Evolutionary conservation across 495 filamentous ascomycete species (phyloP).

Genomic region (Neurospora africana): DNA sequence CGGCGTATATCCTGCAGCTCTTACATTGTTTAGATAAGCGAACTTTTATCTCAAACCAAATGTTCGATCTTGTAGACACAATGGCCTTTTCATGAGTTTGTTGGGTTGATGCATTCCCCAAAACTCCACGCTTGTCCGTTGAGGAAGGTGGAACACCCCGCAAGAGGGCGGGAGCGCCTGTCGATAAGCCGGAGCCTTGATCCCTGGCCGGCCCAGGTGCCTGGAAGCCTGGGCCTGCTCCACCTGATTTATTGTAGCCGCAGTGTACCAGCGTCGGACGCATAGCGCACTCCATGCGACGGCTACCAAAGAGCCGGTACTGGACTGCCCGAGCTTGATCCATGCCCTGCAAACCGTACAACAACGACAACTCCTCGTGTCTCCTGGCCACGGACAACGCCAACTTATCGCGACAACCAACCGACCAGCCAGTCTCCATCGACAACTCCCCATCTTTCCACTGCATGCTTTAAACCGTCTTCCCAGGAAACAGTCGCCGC

Average conservation of each 20-base stretch:
- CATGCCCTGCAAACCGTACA: not conserved
- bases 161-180: not conserved
- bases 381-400: not conserved
- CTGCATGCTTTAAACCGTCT: not conserved
- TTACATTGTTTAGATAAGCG: not conserved
- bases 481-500: conserved; percentile 8
- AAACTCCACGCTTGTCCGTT: not conserved
- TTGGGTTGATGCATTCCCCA: not conserved
- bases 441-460: not conserved
- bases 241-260: not conserved
- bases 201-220: not conserved
- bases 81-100: not conserved
- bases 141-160: not conserved
- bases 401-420: not conserved
- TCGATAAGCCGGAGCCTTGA: not conserved
- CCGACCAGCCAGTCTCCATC: not conserved
- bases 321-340: not conserved
- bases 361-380: not conserved
- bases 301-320: not conserved
- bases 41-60: not conserved
- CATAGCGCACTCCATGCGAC: not conserved
- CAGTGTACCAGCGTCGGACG: not conserved
- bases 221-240: not conserved
- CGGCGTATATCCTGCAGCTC: too few species aligned
- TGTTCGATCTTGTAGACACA: not conserved